Evolutionary conservation across 345 rosid species (phyloP).

Genomic region (Brassica incana): DNA sequence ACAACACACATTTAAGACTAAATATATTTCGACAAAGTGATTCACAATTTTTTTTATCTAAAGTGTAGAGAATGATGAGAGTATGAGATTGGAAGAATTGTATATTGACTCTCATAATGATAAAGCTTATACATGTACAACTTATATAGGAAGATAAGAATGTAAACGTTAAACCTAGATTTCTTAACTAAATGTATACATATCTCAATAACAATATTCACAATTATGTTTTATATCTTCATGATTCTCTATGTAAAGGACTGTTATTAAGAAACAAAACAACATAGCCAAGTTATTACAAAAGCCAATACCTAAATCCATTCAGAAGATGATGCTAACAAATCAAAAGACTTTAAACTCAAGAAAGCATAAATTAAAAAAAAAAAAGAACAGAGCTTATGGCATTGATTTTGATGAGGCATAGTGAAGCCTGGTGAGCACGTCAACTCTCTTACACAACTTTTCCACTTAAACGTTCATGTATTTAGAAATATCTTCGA

Average conservation of each 20-base stretch:
- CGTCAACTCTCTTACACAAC: slow-evolving; percentile 69
- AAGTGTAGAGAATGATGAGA: too few species aligned
- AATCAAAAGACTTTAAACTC: background rate
- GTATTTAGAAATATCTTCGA: slow-evolving; percentile 77
- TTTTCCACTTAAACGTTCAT: slow-evolving; percentile 76
- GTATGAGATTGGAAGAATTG: too few species aligned
- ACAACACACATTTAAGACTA: background rate
- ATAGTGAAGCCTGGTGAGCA: too few species aligned
- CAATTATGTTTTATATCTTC: too few species aligned
- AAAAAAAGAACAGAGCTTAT: background rate
- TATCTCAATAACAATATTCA: too few species aligned
- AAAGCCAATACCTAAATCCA: slow-evolving; percentile 6
- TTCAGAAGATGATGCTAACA: background rate
- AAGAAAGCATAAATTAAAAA: background rate
- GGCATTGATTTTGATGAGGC: slow-evolving; percentile 1
- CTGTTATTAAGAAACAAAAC: background rate
- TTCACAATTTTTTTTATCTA: background rate
- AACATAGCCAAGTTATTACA: slow-evolving; percentile 11
- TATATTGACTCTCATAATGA: too few species aligned
- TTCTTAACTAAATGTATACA: too few species aligned
- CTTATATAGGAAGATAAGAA: too few species aligned
- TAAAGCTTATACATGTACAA: too few species aligned
- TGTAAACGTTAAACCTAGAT: too few species aligned
- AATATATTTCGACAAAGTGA: background rate
- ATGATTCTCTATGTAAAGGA: too few species aligned